Evolutionary conservation across 352 stramenopile genomes (phyloP), one percentile per base, ranked within the genome.

Genomic region (Globisporangium paroecandrum): DNA sequence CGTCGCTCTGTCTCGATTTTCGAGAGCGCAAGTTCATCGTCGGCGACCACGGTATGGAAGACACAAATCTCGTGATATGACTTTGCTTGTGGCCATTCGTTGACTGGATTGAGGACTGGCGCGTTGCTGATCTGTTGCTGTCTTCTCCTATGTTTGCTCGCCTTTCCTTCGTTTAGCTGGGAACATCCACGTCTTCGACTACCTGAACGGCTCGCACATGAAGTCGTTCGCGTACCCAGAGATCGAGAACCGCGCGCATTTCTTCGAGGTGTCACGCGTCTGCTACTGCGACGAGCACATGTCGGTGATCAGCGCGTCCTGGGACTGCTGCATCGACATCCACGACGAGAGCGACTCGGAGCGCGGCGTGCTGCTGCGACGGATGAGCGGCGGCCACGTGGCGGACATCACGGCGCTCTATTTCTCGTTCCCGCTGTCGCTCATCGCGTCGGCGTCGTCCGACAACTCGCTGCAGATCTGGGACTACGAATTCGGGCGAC

Each of bases 401-500:
- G 77, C 77, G 15, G 89, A 97, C 69, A 94, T 97, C 67, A 89
- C 85, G 15, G 77, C 87, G 25, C 75, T 97, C 47, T 77, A 66
- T 56, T 94, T 91, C 66, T 95, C 83, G 57, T 78, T 81, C 43
- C 70, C 83, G 20, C 70, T 96, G 22, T 93, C 84, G n/a, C 68
- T 96, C 8, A 75, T 97, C 58, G 89, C 86, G 0, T 91, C 85
- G 0, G 89, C 87, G 5, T 86, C 84, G 13, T 85, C 82, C 1
- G 85, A 95, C 58, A 77, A 73, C 60, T 78, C 77, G 38, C 78
- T 96, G 12, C 83, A 91, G 66, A 66, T 95, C 34, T 97, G 89
- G 89, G 82, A 93, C 66, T 97, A 94, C 75, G 89, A 97, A 69
- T 97, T 96, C 64, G 88, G 87, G 25, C 84, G 89, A 15, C 77